Base-by-base conservation (phyloP, 805 yeast genomes). In the Saccharomycopsis fodiens region DNA sequence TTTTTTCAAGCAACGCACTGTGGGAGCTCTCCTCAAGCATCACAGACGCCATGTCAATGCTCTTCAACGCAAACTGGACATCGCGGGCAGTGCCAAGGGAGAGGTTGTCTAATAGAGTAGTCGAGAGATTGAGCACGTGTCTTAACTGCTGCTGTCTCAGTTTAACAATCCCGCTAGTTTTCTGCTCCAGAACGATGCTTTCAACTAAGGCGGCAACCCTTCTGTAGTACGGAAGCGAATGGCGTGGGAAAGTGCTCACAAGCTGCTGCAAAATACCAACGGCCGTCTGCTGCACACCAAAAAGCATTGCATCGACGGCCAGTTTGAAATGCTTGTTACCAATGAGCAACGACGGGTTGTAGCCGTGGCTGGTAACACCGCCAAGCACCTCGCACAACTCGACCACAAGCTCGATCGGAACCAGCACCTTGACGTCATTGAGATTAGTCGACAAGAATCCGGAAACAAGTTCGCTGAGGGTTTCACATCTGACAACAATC, bases 291-390 rank as follows among this genome's bases (percentile, higher is more conserved):
- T 79, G 81, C 39, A 73, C 59, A 19, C 65, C 62, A 6, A 62
- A 54, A 27, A 79, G 58, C 13, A 81, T 66, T 2, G 64, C 58
- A 13, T 59, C 56, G 15, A 83, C 67, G 19, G 69, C 57, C 10
- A 64, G 59, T 46, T 70, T 74, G 12, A 47, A 39, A 20, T 43
- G 39, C 3, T 16, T 7, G 29, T 63, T 65, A 55, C 80, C 82
- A 50, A 82, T 68, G 47, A 82, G 70, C 50, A 69, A 42, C 21
- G 80, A 86, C 40, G 72, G 68, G 53, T 73, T 75, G 56, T 80
- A 68, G 12, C 72, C 61, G 52, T 79, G 77, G 47, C 85, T 60
- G 15, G 79, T 69, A 47, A 76, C 61, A n/a, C n/a, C n/a, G n/a
- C n/a, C n/a, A 13, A 81, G 56, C 10, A 79, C 62, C 54, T 82